Conservation (phyloP, 768 basidiomycete genomes). For the Agrocybe praecox region DNA sequence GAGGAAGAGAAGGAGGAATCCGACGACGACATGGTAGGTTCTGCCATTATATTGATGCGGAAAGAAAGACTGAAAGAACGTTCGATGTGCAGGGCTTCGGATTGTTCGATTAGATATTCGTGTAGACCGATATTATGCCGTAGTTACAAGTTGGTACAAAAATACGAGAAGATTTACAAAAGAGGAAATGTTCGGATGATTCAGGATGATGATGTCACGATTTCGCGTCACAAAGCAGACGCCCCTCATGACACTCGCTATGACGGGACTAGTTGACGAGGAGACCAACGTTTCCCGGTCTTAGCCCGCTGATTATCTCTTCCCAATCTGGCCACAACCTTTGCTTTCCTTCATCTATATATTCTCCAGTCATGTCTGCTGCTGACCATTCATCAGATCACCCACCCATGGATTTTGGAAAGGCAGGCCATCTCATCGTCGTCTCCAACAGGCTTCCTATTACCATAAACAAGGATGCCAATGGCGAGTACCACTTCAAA, state of each 20-base stretch:
- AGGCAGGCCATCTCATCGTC: conserved; percentile 82
- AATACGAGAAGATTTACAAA: conserved; percentile 4
- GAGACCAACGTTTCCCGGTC: conserved; percentile 31
- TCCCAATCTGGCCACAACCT: conserved; percentile 34
- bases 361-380: conserved; percentile 25
- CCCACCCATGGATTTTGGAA: conserved; percentile 46
- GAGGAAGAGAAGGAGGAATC: conserved; percentile 86
- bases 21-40: conserved; percentile 86
- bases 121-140: conserved; percentile 20
- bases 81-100: conserved; percentile 76
- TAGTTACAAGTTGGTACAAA: conserved; percentile 15
- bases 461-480: conserved; percentile 91
- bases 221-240: background rate
- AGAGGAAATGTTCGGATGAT: conserved; percentile 7
- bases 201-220: conserved; percentile 9
- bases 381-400: conserved; percentile 26
- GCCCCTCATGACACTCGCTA: background rate
- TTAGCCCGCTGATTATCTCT: conserved; percentile 23
- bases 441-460: conserved; percentile 95
- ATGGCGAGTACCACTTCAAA: conserved; percentile 96
- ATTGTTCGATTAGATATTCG: conserved; percentile 79
- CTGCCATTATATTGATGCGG: conserved; percentile 5
- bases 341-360: conserved; percentile 26
- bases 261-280: background rate
- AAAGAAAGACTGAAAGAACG: conserved; percentile 20